Conservation (phyloP, 2,329 filamentous ascomycete species). For the Bertia moriformis region DNA sequence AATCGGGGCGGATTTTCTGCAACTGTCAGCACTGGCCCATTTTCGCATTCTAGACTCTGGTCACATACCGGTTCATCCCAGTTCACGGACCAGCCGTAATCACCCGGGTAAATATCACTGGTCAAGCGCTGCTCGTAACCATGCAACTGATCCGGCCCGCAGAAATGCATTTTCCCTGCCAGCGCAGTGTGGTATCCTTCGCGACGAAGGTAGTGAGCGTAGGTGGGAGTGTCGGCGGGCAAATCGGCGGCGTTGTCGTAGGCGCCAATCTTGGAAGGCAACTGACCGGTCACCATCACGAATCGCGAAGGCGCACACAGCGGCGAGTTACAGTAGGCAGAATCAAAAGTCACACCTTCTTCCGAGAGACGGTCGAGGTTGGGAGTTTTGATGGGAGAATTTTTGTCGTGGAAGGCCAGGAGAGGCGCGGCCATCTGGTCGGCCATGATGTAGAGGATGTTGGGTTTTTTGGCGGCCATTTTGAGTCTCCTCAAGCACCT, state of each 20-base stretch:
- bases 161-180: conserved; percentile 95
- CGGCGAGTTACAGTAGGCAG: conserved; percentile 85
- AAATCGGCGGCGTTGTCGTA: conserved; percentile 86
- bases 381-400: conserved; percentile 82
- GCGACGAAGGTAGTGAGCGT: conserved; percentile 76
- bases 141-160: conserved; percentile 74
- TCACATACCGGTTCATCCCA: conserved; percentile 67
- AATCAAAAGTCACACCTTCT: conserved; percentile 77
- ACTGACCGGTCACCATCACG: conserved; percentile 82
- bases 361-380: conserved; percentile 73
- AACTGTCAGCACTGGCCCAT: no score
- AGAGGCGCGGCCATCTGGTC: conserved; percentile 85
- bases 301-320: conserved; percentile 86
- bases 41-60: no score
- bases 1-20: conserved; percentile 64
- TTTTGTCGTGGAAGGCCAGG: conserved; percentile 79
- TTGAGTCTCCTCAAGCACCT: not conserved
- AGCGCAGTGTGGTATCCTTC: conserved; percentile 81
- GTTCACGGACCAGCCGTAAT: conserved; percentile 89
- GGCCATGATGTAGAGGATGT: conserved; percentile 90
- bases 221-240: conserved; percentile 72
- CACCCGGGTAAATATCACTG: conserved; percentile 88
- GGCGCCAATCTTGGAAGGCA: conserved; percentile 80
- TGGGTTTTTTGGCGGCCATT: conserved; percentile 35
- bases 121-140: conserved; percentile 86